These are phyloP conservation scores for Mortierella sp. DNA, from an alignment of 371 early-diverging fungal genomes.

Conservation along the genomic window DNA sequence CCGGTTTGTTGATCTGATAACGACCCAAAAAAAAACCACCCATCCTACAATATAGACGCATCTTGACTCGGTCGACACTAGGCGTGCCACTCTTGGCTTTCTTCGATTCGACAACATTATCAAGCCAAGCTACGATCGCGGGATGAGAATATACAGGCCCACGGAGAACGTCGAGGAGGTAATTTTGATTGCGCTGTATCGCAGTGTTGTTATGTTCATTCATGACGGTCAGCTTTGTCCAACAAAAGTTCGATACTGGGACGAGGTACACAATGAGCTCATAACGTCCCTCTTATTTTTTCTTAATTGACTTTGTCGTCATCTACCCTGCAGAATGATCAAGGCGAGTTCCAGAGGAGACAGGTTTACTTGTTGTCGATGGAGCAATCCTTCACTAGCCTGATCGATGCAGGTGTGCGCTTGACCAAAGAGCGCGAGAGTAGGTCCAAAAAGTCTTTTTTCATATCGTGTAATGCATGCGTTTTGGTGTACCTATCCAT, in stretches of 20 bases:
- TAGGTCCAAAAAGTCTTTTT: constrained; percentile 18
- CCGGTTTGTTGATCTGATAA: no score
- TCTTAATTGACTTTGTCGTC: background rate
- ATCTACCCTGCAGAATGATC: constrained; percentile 62
- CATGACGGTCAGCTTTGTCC: background rate
- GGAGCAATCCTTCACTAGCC: constrained; percentile 66
- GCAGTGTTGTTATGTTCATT: background rate
- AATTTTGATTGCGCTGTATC: constrained; percentile 20
- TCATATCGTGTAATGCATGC: background rate
- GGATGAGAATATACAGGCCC: constrained; percentile 67
- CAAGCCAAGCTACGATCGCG: constrained; percentile 65
- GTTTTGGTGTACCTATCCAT: background rate
- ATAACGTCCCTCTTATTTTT: background rate
- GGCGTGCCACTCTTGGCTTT: constrained; percentile 61
- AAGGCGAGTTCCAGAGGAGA: constrained; percentile 71
- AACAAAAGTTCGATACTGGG: background rate
- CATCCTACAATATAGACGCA: constrained; percentile 32
- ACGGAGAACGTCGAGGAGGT: constrained; percentile 70
- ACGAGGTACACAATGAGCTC: background rate
- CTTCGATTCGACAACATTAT: constrained; percentile 67
- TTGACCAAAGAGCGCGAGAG: constrained; percentile 66
- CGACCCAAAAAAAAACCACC: background rate
- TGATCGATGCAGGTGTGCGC: constrained; percentile 62
- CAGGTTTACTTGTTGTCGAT: constrained; percentile 68
- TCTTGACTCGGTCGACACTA: constrained; percentile 53